Evolutionary conservation across 1,284 basidiomycete genomes (phyloP).

Genomic region (Cutaneotrichosporon sp.): DNA sequence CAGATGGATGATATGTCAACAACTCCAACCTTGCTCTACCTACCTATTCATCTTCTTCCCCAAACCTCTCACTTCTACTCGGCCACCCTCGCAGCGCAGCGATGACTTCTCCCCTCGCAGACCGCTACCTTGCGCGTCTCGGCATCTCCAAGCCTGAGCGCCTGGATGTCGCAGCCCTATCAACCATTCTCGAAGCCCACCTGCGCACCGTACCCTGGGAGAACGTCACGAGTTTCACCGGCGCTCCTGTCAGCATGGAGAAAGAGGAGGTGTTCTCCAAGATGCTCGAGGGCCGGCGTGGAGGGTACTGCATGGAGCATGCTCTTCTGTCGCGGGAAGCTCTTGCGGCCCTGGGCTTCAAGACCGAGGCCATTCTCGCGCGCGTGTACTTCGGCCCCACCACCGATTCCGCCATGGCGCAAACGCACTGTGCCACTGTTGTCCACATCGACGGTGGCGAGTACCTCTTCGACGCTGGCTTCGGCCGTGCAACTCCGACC

Average conservation of each 20-base stretch:
- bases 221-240: conserved; percentile 19
- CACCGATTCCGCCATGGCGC: background rate
- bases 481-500: conserved; percentile 14
- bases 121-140: conserved; percentile 18
- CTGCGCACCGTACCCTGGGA: conserved; percentile 20
- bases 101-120: conserved; percentile 6
- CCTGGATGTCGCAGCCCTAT: conserved; percentile 10
- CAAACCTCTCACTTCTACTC: background rate
- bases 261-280: conserved; percentile 11
- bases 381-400: conserved; percentile 11
- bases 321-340: conserved; percentile 10
- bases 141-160: conserved; percentile 4
- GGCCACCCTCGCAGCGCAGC: background rate
- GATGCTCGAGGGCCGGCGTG: conserved; percentile 13
- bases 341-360: conserved; percentile 16
- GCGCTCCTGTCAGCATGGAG: conserved; percentile 12
- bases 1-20: no score
- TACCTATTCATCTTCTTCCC: background rate
- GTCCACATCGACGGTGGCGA: conserved; percentile 9
- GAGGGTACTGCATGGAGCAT: conserved; percentile 27
- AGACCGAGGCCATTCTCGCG: background rate
- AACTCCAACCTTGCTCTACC: background rate
- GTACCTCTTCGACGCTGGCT: conserved; percentile 21
- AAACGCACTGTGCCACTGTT: conserved; percentile 13
- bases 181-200: conserved; percentile 16